Evolutionary conservation across 2,329 filamentous ascomycete species (phyloP).

Genomic region (Colletotrichum karsti): DNA sequence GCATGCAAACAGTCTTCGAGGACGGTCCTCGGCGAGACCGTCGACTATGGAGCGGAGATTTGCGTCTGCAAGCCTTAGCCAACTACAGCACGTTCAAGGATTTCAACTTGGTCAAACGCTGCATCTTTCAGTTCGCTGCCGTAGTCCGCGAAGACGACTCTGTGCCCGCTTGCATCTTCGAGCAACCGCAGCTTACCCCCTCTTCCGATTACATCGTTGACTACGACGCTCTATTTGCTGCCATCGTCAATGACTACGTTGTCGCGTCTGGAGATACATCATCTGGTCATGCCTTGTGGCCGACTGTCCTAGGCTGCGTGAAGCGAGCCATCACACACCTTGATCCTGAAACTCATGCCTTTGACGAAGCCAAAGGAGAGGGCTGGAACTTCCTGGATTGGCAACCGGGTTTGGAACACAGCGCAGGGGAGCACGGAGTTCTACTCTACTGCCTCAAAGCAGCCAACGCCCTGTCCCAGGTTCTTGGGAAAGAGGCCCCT

Average conservation of each 20-base stretch:
- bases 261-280: slow-evolving; percentile 38
- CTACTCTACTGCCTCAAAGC: slow-evolving; percentile 39
- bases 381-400: slow-evolving; percentile 44
- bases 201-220: slow-evolving; percentile 45
- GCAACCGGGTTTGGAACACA: slow-evolving; percentile 36
- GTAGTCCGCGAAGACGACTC: slow-evolving; percentile 40
- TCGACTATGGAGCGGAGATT: slow-evolving; percentile 46
- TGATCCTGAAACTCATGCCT: slow-evolving; percentile 31
- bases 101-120: slow-evolving; percentile 42
- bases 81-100: slow-evolving; percentile 46
- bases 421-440: slow-evolving; percentile 40
- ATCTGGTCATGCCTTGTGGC: slow-evolving; percentile 39
- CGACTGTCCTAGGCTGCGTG: slow-evolving; percentile 39
- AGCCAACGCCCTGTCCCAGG: slow-evolving; percentile 35
- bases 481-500: slow-evolving; percentile 34
- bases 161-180: slow-evolving; percentile 44
- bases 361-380: slow-evolving; percentile 27
- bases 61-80: slow-evolving; percentile 44
- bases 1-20: slow-evolving; percentile 49
- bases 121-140: slow-evolving; percentile 44
- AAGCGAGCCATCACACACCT: slow-evolving; percentile 36
- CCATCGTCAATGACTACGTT: slow-evolving; percentile 42
- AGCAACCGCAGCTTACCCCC: slow-evolving; percentile 38
- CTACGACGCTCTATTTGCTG: slow-evolving; percentile 44
- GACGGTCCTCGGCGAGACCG: slow-evolving; percentile 46